These are phyloP conservation scores for Aureobasidium namibiae DNA, from an alignment of 2,329 filamentous ascomycete species.

Conservation along the genomic window DNA sequence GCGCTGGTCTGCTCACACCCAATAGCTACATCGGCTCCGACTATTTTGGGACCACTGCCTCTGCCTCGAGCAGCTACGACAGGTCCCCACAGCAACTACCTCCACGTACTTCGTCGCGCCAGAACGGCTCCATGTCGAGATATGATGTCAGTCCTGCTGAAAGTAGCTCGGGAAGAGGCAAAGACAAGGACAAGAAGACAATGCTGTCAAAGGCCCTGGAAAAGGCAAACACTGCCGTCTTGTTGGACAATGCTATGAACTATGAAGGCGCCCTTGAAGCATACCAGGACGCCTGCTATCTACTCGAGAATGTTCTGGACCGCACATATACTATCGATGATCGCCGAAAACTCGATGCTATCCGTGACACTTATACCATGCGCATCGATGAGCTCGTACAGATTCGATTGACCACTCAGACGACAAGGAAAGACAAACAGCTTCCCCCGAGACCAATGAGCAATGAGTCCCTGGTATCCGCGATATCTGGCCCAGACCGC, in stretches of 20 bases:
- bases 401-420: constrained; percentile 46
- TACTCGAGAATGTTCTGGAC: constrained; percentile 80
- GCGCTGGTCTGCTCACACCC: constrained; percentile 24
- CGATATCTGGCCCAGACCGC: constrained; percentile 6
- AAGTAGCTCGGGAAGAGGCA: constrained; percentile 14
- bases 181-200: constrained; percentile 61
- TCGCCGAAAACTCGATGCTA: constrained; percentile 81
- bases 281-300: constrained; percentile 81
- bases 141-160: constrained; percentile 11
- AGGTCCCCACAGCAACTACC: constrained; percentile 19
- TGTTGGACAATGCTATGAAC: constrained; percentile 93
- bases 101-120: constrained; percentile 18
- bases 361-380: constrained; percentile 82
- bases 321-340: constrained; percentile 81
- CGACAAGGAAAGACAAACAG: constrained; percentile 53
- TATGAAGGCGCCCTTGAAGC: constrained; percentile 85
- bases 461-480: constrained; percentile 32
- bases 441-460: constrained; percentile 64
- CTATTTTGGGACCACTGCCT: constrained; percentile 24
- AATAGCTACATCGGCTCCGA: constrained; percentile 21
- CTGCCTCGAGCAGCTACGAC: constrained; percentile 17
- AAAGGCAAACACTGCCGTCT: constrained; percentile 90
- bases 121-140: constrained; percentile 14
- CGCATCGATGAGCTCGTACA: constrained; percentile 80
- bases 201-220: constrained; percentile 95